Base-by-base conservation (phyloP, 768 basidiomycete genomes). In the Hydnum rufescens region DNA sequence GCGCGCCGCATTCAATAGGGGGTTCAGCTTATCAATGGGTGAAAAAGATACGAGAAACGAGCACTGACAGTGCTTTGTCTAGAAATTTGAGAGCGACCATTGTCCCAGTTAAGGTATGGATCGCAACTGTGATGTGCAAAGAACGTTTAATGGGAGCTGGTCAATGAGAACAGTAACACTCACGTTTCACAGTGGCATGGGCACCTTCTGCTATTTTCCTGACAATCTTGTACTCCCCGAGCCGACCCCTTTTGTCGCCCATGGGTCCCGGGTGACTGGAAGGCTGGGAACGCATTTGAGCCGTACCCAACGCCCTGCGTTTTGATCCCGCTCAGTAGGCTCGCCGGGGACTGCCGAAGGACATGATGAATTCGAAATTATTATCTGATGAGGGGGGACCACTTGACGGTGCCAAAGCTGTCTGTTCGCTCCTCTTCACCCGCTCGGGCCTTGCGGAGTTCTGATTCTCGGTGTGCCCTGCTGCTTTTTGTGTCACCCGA, bases 161-260 rank as follows among this genome's bases (percentile, higher is more conserved):
- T 31, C 28, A 25, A 42, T 30, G 4, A 18, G 3, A 23, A 23
- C 6, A 30, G 13, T 16, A 13, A 30, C 19, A 77, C 88, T 65
- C 66, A 95, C 93, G 86, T 74, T 96, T 97, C 64, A 99, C 95
- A 68, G 93, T 95, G 52, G 93, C 95, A 69, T 97, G 96, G 6
- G 88, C 93, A 2, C 95, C 95, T 57, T 92, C 88, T 19, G 90
- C 93, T 54, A 96, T 84, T 57, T 93, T 89, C 54, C 76, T 67
- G 51, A 81, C 74, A 54, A 97, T 78, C 39, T 76, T 82, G 66
- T 96, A 96, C 69, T 92, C 84, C 43, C 93, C 90, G 29, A 95
- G 77, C 13, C 44, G 13, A 1, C 44, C 44, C 44, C 44, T 39
- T 39, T 13, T 13, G 36, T 22, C 22, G 13, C 13, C 13, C 36